Percentiles rank a stretch among this genome's conserved stretches.
Evolutionary conservation across 768 basidiomycete genomes (phyloP).

Genomic region (Antrodiella citrinella): DNA sequence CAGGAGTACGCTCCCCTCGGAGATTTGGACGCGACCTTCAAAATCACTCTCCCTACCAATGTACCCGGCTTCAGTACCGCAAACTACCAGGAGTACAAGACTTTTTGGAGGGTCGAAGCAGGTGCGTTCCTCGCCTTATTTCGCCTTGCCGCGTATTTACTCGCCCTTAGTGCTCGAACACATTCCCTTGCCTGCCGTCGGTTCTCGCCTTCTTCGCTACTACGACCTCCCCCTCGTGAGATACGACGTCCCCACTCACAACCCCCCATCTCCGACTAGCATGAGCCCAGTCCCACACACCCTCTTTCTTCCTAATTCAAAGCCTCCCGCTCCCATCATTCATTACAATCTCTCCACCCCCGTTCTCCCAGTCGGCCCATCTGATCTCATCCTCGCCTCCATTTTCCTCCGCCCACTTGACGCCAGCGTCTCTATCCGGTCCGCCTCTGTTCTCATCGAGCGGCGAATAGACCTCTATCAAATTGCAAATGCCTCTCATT

Average conservation of each 20-base stretch:
- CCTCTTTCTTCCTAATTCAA: slow-evolving; percentile 34
- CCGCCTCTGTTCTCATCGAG: slow-evolving; percentile 58
- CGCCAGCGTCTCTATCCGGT: slow-evolving; percentile 47
- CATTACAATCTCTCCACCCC: slow-evolving; percentile 54
- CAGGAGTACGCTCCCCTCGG: slow-evolving; percentile 54
- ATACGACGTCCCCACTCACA: slow-evolving; percentile 58
- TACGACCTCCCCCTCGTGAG: slow-evolving; percentile 68
- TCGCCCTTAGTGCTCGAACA: slow-evolving; percentile 54
- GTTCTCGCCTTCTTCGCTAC: slow-evolving; percentile 58
- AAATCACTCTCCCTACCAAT: slow-evolving; percentile 55
- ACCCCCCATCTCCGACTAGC: slow-evolving; percentile 16
- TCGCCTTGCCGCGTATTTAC: slow-evolving; percentile 1
- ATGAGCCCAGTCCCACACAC: slow-evolving; percentile 26
- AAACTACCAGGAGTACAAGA: slow-evolving; percentile 68
- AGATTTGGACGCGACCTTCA: slow-evolving; percentile 63
- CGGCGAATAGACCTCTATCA: slow-evolving; percentile 61
- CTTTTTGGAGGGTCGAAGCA: slow-evolving; percentile 81
- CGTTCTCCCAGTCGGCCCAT: slow-evolving; percentile 54
- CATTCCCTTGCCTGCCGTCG: slow-evolving; percentile 53
- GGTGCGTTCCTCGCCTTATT: slow-evolving; percentile 34
- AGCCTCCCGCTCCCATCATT: slow-evolving; percentile 49
- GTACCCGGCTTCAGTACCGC: slow-evolving; percentile 61
- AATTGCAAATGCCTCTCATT: slow-evolving; percentile 18
- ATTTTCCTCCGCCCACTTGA: slow-evolving; percentile 57
- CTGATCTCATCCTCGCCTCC: slow-evolving; percentile 62